phyloP scores from a whole-genome alignment of 805 yeast species.

The Hanseniaspora hatyaiensis region DNA sequence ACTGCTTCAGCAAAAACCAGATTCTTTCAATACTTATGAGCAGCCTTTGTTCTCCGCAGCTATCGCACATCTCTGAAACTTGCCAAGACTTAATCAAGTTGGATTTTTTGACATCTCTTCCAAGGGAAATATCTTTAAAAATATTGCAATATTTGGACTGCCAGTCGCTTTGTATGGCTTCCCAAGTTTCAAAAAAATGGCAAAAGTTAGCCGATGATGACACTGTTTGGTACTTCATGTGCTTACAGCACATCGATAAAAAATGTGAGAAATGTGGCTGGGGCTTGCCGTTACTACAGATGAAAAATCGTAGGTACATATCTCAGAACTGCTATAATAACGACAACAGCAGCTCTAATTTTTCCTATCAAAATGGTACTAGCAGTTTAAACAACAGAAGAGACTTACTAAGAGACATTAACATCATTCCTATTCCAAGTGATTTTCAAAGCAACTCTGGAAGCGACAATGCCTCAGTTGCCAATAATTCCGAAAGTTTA shows the following conservation, averaged over 20 bases:
- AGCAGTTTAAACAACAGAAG: neutral
- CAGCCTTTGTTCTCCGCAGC: slow-evolving; percentile 91
- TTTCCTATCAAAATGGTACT: neutral
- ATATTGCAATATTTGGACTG: slow-evolving; percentile 84
- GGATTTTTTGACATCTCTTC: slow-evolving; percentile 77
- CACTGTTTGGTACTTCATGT: slow-evolving; percentile 94
- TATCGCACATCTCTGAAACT: slow-evolving; percentile 73
- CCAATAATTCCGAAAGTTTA: too few relatives aligned
- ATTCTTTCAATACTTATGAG: slow-evolving; percentile 73
- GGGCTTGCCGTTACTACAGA: slow-evolving; percentile 92
- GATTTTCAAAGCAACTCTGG: slow-evolving; percentile 12
- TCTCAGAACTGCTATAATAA: neutral
- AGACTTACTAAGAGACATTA: slow-evolving; percentile 14
- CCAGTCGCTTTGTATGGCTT: slow-evolving; percentile 83
- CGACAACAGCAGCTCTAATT: too few relatives aligned
- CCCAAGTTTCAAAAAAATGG: slow-evolving; percentile 85
- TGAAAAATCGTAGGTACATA: slow-evolving; percentile 49
- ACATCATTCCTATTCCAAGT: slow-evolving; percentile 7
- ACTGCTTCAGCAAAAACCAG: slow-evolving; percentile 47
- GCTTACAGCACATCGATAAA: slow-evolving; percentile 94
- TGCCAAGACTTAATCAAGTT: slow-evolving; percentile 69
- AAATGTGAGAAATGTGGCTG: slow-evolving; percentile 98
- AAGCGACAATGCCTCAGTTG: too few relatives aligned
- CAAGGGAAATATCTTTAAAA: slow-evolving; percentile 73
- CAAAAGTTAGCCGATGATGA: slow-evolving; percentile 86